Conservation (phyloP, 148 eudicot genomes). For the Camellia granthamiana region DNA sequence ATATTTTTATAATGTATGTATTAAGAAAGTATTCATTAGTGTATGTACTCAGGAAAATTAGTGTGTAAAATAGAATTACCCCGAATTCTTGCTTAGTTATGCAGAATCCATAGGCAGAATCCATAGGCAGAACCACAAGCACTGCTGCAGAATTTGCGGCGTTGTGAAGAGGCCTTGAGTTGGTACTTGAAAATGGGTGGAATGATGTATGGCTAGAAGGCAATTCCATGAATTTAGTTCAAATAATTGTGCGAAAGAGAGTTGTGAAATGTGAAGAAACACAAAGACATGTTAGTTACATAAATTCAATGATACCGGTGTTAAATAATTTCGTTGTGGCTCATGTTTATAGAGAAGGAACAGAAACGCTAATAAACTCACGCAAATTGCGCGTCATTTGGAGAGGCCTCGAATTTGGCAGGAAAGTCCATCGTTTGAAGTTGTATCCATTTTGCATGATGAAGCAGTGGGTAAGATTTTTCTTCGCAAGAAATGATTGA, state of each 20-base stretch:
- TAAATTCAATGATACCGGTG: conserved; percentile 53
- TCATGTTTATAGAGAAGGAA: conserved; percentile 82
- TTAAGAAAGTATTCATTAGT: no score
- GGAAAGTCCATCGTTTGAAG: conserved; percentile 46
- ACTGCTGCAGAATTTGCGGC: conserved; percentile 71
- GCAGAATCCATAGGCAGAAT: conserved; percentile 61
- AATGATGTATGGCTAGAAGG: conserved; percentile 75
- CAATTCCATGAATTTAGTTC: conserved; percentile 56
- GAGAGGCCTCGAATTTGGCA: conserved; percentile 62
- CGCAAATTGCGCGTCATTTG: conserved; percentile 54
- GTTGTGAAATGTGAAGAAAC: conserved; percentile 46
- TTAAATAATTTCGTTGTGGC: conserved; percentile 49
- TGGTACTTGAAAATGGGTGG: conserved; percentile 64
- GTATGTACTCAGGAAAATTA: no score
- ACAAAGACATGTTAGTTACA: conserved; percentile 37
- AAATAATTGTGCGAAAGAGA: conserved; percentile 36
- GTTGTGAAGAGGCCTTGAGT: conserved; percentile 69
- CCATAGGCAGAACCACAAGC: conserved; percentile 51
- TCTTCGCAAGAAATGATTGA: conserved; percentile 20
- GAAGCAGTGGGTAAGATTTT: conserved; percentile 73
- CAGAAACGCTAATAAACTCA: conserved; percentile 71
- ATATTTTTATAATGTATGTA: no score
- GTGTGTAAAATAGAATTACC: no score
- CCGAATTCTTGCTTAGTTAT: conserved; percentile 61
- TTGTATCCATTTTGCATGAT: conserved; percentile 52